Base-by-base conservation (phyloP, 139 green algal genomes). In the Klebsormidium nitens region DNA sequence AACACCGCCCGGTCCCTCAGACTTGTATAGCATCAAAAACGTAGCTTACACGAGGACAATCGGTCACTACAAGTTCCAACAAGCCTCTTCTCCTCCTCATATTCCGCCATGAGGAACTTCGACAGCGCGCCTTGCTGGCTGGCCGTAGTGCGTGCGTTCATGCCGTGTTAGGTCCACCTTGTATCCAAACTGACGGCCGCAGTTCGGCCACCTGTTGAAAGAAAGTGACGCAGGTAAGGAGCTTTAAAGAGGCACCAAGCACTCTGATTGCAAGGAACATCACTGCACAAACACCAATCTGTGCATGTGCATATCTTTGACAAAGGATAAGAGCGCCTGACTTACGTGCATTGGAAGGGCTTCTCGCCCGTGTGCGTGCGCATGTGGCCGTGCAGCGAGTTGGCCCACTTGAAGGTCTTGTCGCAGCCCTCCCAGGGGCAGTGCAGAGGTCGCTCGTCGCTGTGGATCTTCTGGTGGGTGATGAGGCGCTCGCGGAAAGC, bases 351-450 rank as follows among this genome's bases (percentile, higher is more conserved):
- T 14, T 79, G 52, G 61, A 80, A 81, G 14, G 38, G 58, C 55
- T 81, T 81, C 36, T 81, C 74, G 0, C 74, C 73, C 32, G 74
- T 81, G 71, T 81, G 74, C 59, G 75, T 80, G 46, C 74, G 75
- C 74, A 76, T 52, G 74, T 81, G 74, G 36, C 42, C 72, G 34
- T 68, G 56, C 29, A 81, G 74, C n/a, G 71, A 74, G 62, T 66
- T 80, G 35, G 46, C 42, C 47, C 39, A 60, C 72, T 81, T 81
- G 74, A 81, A 81, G 5, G 40, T 74, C 74, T 81, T 81, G 17
- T n/a, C 71, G 36, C 74, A 81, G 11, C 74, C 74, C 19, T 81
- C 74, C 71, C 36, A 58, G 2, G 75, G 36, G 38, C 74, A 81
- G 36, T n/a, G 5, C n/a, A 82, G 14, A 19, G 74, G 74, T 0